Conservation (phyloP, 2,329 filamentous ascomycete genomes). For the Penicillium brasilianum region DNA sequence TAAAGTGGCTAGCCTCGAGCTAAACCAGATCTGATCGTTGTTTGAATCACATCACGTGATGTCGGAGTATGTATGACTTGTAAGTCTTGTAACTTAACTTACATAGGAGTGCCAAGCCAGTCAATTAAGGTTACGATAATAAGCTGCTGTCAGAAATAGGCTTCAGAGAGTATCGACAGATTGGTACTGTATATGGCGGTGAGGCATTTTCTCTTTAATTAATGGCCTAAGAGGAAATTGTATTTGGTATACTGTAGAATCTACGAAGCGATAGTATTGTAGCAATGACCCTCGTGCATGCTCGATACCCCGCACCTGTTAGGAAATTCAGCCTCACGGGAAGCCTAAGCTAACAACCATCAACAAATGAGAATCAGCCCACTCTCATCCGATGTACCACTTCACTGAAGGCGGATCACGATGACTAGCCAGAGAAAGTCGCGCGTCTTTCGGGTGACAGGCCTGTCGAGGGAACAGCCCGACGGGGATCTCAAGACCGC, state of each 20-base stretch:
- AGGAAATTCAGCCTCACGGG: background rate
- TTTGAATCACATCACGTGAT: background rate
- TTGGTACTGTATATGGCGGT: too few relatives aligned
- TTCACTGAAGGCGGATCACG: background rate
- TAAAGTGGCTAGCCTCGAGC: background rate
- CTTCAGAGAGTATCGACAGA: too few relatives aligned
- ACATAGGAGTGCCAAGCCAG: too few relatives aligned
- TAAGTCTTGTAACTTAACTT: too few relatives aligned
- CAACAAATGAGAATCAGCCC: background rate
- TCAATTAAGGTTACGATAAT: too few relatives aligned
- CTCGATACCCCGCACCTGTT: background rate
- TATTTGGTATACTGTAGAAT: too few relatives aligned
- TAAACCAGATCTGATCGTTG: background rate
- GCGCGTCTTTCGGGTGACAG: slow-evolving; percentile 19
- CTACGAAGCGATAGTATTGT: too few relatives aligned
- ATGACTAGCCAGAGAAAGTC: slow-evolving; percentile 16
- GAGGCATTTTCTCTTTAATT: too few relatives aligned
- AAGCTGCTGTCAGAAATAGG: too few relatives aligned
- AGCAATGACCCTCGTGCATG: too few relatives aligned
- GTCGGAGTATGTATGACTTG: background rate
- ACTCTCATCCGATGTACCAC: background rate
- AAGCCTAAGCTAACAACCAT: background rate
- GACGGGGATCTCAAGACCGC: slow-evolving; percentile 14
- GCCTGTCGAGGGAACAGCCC: slow-evolving; percentile 12
- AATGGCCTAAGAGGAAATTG: too few relatives aligned